A percentile compares a stretch with the other conserved stretches of the same genome.
These are phyloP conservation scores for Pseudozyma thailandica DNA, from an alignment of 1,284 basidiomycete genomes.

Conservation along the genomic window DNA sequence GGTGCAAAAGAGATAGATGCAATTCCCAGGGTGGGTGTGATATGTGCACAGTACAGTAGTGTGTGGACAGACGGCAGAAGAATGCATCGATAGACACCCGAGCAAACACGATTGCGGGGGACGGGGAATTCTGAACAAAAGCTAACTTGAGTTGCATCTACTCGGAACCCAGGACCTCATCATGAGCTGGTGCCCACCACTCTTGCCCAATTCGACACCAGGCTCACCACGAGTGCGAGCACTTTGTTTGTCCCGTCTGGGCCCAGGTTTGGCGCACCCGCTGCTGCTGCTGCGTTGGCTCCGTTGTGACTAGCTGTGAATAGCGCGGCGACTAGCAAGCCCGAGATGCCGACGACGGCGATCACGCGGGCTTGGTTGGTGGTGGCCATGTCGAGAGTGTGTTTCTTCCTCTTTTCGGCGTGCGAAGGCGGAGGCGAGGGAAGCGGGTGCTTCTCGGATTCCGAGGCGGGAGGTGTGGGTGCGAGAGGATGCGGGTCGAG, in stretches of 20 bases:
- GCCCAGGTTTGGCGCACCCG: not conserved
- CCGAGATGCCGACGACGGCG: constrained; percentile 39
- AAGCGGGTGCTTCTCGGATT: constrained; percentile 2
- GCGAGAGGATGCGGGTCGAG: constrained; percentile 28
- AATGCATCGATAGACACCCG: too few relatives aligned
- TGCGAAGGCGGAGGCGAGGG: not conserved
- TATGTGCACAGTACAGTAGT: not conserved
- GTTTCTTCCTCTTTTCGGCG: not conserved
- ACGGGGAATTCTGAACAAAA: too few relatives aligned
- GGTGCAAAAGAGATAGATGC: not conserved
- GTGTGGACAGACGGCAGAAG: too few relatives aligned
- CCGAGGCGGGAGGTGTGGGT: constrained; percentile 1
- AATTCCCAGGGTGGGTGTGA: not conserved
- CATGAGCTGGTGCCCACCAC: too few relatives aligned
- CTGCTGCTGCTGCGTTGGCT: not conserved
- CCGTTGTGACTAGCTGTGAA: constrained; percentile 14
- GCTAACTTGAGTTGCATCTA: too few relatives aligned
- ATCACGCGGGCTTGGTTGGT: constrained; percentile 19
- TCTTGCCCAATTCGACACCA: constrained; percentile 32
- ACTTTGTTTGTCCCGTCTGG: constrained; percentile 25
- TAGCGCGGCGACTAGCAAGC: constrained; percentile 37
- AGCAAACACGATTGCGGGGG: too few relatives aligned
- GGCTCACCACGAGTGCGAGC: constrained; percentile 27
- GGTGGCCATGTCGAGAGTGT: not conserved
- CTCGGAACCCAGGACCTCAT: too few relatives aligned